A percentile compares a stretch with the other conserved stretches of the same genome.
Conservation (phyloP, 306 rosid species). For the Cucurbita argyrosperma region DNA sequence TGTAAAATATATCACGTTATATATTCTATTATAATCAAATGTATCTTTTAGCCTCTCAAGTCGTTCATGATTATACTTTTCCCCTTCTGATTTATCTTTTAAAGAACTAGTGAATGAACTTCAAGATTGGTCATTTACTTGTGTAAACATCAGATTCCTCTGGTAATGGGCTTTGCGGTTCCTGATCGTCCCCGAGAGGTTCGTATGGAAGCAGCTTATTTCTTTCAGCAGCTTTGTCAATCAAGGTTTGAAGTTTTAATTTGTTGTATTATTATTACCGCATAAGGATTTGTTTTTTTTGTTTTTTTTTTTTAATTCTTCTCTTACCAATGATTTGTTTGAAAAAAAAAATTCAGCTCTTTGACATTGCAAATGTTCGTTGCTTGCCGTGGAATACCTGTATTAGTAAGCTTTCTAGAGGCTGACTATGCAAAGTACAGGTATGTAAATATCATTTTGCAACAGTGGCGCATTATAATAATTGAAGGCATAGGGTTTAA, state of each 20-base stretch:
- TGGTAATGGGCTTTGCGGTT: slow-evolving; percentile 75
- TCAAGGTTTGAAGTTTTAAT: slow-evolving; percentile 48
- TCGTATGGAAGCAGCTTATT: slow-evolving; percentile 95
- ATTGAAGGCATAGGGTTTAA: not conserved
- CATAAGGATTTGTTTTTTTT: not conserved
- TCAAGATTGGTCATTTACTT: slow-evolving; percentile 7
- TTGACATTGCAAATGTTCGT: slow-evolving; percentile 97
- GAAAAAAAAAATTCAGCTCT: slow-evolving; percentile 37
- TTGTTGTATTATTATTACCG: not conserved
- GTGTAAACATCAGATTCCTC: slow-evolving; percentile 56
- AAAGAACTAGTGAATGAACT: not conserved
- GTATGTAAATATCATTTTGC: slow-evolving; percentile 26
- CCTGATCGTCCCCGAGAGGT: slow-evolving; percentile 92
- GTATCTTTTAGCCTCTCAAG: not conserved
- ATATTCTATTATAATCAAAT: not conserved
- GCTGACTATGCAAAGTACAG: slow-evolving; percentile 98
- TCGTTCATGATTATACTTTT: not conserved
- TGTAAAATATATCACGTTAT: not conserved
- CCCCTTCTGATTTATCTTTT: not conserved
- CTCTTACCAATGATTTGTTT: not conserved
- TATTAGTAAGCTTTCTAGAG: slow-evolving; percentile 91
- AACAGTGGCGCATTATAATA: not conserved
- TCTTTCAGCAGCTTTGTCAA: slow-evolving; percentile 95
- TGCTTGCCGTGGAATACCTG: slow-evolving; percentile 98
- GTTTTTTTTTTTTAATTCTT: not conserved